phyloP scores from a whole-genome alignment of 2,329 filamentous ascomycete species.

The Fusarium scirpi region DNA sequence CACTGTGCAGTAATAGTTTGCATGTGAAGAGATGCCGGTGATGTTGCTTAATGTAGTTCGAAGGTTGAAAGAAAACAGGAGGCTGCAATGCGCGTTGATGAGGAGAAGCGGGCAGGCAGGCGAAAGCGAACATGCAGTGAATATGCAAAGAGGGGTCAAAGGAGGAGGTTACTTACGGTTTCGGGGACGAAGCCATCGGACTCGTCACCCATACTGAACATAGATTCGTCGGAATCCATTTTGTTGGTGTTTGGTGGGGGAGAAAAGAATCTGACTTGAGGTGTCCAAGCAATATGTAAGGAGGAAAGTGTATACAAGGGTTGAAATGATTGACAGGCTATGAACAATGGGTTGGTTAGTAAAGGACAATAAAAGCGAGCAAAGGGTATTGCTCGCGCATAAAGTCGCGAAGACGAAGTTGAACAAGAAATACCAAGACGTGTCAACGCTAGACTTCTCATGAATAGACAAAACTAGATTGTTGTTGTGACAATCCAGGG shows the following conservation, averaged over 20 bases:
- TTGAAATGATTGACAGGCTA: slow-evolving; percentile 38
- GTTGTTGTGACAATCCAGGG: slow-evolving; percentile 47
- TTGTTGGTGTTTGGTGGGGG: slow-evolving; percentile 42
- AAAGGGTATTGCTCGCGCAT: slow-evolving; percentile 39
- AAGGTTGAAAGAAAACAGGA: slow-evolving; percentile 6
- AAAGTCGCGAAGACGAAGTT: slow-evolving; percentile 44
- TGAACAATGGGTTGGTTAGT: slow-evolving; percentile 22
- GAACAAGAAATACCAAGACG: slow-evolving; percentile 38
- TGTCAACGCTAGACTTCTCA: slow-evolving; percentile 44
- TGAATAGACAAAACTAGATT: slow-evolving; percentile 39
- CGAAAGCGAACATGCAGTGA: neutral
- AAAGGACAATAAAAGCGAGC: slow-evolving; percentile 34
- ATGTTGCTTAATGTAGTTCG: slow-evolving; percentile 1
- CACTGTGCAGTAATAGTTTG: neutral
- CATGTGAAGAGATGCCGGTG: neutral
- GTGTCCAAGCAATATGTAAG: slow-evolving; percentile 34
- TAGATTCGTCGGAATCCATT: slow-evolving; percentile 70
- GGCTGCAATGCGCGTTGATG: slow-evolving; percentile 6
- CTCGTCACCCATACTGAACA: slow-evolving; percentile 58
- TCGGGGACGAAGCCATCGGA: slow-evolving; percentile 58
- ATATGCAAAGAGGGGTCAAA: slow-evolving; percentile 5
- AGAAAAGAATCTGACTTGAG: slow-evolving; percentile 33
- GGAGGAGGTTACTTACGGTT: slow-evolving; percentile 48
- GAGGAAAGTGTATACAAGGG: slow-evolving; percentile 31
- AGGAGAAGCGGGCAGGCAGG: slow-evolving; percentile 5